Conservation (phyloP, 2,329 filamentous ascomycete species). For the Ophiognomonia clavigignenti-juglandacearum region DNA sequence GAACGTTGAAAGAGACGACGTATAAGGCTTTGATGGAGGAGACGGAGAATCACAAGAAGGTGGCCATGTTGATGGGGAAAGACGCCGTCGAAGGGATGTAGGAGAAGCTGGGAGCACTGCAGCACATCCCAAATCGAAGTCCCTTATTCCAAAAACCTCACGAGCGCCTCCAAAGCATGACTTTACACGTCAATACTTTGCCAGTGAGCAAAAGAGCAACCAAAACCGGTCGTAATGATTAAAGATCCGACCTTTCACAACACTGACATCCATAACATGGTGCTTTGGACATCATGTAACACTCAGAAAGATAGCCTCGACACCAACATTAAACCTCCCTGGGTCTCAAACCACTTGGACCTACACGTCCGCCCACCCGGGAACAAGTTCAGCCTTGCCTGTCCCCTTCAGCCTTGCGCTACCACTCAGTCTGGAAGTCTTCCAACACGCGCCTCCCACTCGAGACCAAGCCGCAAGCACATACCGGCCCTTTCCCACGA, state of each 20-base stretch:
- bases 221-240: too few relatives aligned
- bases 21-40: constrained; percentile 35
- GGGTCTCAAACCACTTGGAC: neutral
- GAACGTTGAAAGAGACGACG: constrained; percentile 52
- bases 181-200: too few relatives aligned
- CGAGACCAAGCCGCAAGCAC: neutral
- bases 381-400: too few relatives aligned
- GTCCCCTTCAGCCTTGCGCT: neutral
- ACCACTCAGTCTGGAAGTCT: neutral
- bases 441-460: neutral
- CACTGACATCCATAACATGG: too few relatives aligned
- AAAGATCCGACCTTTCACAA: too few relatives aligned
- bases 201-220: too few relatives aligned
- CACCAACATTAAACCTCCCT: neutral
- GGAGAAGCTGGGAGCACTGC: constrained; percentile 7
- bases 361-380: neutral
- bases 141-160: too few relatives aligned
- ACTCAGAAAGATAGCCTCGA: too few relatives aligned
- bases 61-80: constrained; percentile 22
- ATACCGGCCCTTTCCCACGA: neutral
- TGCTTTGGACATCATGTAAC: too few relatives aligned
- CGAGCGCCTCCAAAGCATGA: too few relatives aligned
- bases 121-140: too few relatives aligned
- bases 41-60: constrained; percentile 27
- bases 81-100: constrained; percentile 23